Conservation (phyloP, 257 asterid species). For the Sherardia arvensis region DNA sequence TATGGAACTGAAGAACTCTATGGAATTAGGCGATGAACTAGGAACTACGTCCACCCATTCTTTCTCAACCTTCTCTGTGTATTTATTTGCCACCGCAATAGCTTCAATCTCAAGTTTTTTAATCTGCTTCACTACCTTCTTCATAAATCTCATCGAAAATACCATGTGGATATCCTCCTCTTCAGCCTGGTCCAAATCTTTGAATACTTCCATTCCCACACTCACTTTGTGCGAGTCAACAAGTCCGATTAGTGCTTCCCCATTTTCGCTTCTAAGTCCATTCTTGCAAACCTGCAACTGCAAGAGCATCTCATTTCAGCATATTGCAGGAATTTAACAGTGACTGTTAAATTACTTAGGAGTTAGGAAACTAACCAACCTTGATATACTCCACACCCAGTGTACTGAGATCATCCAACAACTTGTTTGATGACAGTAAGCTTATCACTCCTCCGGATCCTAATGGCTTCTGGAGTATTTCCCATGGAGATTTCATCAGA, state of each 20-base stretch:
- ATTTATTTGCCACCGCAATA: slow-evolving; percentile 30
- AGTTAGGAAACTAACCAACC: slow-evolving; percentile 37
- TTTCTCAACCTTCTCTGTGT: slow-evolving; percentile 46
- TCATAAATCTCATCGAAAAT: slow-evolving; percentile 51
- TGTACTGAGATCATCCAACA: slow-evolving; percentile 46
- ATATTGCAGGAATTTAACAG: not conserved
- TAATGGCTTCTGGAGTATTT: slow-evolving; percentile 63
- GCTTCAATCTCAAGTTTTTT: slow-evolving; percentile 48
- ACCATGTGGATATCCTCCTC: slow-evolving; percentile 39
- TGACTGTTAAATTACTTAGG: not conserved
- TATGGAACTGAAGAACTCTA: slow-evolving; percentile 62
- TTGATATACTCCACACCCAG: slow-evolving; percentile 68
- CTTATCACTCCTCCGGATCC: slow-evolving; percentile 75
- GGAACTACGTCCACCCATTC: slow-evolving; percentile 70
- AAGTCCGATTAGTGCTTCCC: slow-evolving; percentile 48
- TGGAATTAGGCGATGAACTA: slow-evolving; percentile 48
- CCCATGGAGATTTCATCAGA: slow-evolving; percentile 95
- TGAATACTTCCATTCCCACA: slow-evolving; percentile 39
- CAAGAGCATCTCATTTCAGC: slow-evolving; percentile 4
- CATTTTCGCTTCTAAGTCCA: slow-evolving; percentile 14
- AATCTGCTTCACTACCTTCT: slow-evolving; percentile 41
- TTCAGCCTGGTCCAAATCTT: slow-evolving; percentile 24
- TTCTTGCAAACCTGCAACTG: slow-evolving; percentile 51
- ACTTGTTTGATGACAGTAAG: slow-evolving; percentile 55
- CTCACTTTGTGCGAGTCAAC: slow-evolving; percentile 47